A percentile compares a stretch with the other conserved stretches of the same genome.
phyloP scores from a whole-genome alignment of 2,329 filamentous ascomycete species.

The Penicillium expansum region DNA sequence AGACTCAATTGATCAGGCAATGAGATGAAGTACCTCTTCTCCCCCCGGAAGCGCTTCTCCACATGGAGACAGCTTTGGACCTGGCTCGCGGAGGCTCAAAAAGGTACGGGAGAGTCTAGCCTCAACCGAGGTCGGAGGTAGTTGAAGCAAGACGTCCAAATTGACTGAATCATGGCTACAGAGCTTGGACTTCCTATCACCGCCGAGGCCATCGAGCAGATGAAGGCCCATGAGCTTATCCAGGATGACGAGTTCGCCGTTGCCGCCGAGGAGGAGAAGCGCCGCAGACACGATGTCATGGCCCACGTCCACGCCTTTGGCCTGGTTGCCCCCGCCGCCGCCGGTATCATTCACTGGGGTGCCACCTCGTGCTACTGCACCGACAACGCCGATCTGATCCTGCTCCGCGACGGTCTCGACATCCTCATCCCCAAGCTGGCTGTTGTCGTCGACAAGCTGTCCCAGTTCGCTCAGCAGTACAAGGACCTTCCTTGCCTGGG shows the following conservation, averaged over 20 bases:
- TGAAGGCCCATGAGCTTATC: conserved; percentile 70
- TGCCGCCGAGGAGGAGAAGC: conserved; percentile 73
- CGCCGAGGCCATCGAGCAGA: conserved; percentile 70
- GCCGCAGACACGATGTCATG: conserved; percentile 63
- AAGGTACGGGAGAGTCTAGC: conserved; percentile 36
- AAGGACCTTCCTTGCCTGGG: conserved; percentile 70
- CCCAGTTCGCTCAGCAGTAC: conserved; percentile 68
- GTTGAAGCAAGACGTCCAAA: conserved; percentile 12
- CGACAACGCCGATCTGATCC: conserved; percentile 75
- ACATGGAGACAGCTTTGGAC: conserved; percentile 87
- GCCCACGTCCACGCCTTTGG: conserved; percentile 73
- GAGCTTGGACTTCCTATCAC: conserved; percentile 75
- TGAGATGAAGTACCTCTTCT: conserved; percentile 79
- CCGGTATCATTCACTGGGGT: conserved; percentile 78
- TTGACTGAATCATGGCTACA: conserved; percentile 27
- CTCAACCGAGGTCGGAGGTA: conserved; percentile 15
- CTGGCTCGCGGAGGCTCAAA: conserved; percentile 76
- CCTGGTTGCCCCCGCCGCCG: conserved; percentile 68
- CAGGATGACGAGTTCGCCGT: conserved; percentile 75
- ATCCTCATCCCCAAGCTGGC: conserved; percentile 76
- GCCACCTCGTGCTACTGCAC: conserved; percentile 60
- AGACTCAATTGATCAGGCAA: conserved; percentile 34
- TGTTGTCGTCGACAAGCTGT: conserved; percentile 72
- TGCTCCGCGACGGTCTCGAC: conserved; percentile 71
- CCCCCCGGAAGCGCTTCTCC: conserved; percentile 67